Evolutionary conservation across 805 yeast genomes (phyloP).

Genomic region (Starmerella cellae): DNA sequence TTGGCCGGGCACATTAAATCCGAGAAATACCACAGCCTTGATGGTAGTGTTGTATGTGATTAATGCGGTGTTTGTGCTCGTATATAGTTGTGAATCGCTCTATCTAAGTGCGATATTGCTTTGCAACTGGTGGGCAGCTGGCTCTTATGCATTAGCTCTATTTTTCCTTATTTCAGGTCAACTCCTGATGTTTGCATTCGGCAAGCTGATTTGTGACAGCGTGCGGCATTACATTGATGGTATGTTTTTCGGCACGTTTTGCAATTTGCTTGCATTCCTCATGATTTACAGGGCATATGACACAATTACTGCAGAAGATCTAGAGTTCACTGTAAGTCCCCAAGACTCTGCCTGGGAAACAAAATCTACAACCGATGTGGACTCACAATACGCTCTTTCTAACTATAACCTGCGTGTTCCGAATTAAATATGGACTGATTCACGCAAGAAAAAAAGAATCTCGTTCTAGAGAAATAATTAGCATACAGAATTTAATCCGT

Average conservation of each 20-base stretch:
- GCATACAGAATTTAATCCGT: too few relatives aligned
- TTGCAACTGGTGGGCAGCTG: conserved; percentile 75
- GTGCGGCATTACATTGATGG: conserved; percentile 86
- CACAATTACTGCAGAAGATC: conserved; percentile 84
- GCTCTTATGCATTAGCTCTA: conserved; percentile 60
- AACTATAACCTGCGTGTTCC: conserved; percentile 23
- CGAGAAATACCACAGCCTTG: conserved; percentile 49
- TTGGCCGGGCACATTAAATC: conserved; percentile 30
- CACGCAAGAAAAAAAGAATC: too few relatives aligned
- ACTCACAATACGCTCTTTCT: conserved; percentile 27
- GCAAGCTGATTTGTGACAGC: conserved; percentile 49
- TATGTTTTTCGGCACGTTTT: conserved; percentile 63
- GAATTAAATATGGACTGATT: too few relatives aligned
- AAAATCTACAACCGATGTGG: conserved; percentile 22
- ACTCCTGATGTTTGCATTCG: conserved; percentile 56
- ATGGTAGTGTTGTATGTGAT: conserved; percentile 58
- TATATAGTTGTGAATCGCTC: conserved; percentile 56
- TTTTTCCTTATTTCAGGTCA: conserved; percentile 76
- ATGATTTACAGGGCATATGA: conserved; percentile 97
- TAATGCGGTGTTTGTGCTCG: conserved; percentile 51
- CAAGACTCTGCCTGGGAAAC: conserved; percentile 33
- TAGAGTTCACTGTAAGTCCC: conserved; percentile 70
- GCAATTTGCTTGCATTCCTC: conserved; percentile 74
- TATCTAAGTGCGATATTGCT: conserved; percentile 54
- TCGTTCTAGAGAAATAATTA: too few relatives aligned